phyloP scores from a whole-genome alignment of 352 stramenopile species.

The Peronospora destructor region DNA sequence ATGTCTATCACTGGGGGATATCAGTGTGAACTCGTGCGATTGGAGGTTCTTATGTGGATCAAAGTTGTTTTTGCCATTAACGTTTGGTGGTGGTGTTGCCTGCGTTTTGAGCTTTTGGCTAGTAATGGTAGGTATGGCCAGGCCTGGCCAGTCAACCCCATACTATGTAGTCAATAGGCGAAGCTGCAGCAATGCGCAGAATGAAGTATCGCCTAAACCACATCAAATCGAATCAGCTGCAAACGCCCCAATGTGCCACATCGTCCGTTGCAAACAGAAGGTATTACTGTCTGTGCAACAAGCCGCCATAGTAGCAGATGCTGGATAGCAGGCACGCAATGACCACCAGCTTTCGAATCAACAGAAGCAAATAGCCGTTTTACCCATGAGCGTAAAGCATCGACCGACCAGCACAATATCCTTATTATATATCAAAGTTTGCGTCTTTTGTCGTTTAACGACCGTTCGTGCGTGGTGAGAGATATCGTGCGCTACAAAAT shows the following conservation, averaged over 20 bases:
- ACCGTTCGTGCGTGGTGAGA: neutral
- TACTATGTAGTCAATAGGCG: too few relatives aligned
- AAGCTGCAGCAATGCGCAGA: too few relatives aligned
- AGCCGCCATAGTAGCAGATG: neutral
- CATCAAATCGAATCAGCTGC: neutral
- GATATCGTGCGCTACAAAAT: neutral
- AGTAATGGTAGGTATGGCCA: neutral
- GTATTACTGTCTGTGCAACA: neutral
- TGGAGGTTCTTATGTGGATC: slow-evolving; percentile 11
- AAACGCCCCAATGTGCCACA: neutral
- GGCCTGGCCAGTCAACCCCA: neutral
- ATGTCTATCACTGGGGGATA: slow-evolving; percentile 1
- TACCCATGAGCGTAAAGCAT: too few relatives aligned
- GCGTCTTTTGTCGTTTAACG: neutral
- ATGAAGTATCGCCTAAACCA: too few relatives aligned
- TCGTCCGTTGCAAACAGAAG: neutral
- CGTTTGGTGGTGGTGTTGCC: neutral
- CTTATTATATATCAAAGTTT: neutral
- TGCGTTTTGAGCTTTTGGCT: neutral
- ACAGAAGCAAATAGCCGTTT: too few relatives aligned
- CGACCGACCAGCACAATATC: too few relatives aligned
- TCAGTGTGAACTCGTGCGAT: neutral
- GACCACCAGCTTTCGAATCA: neutral
- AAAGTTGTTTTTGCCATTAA: slow-evolving; percentile 6
- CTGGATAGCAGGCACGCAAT: neutral